Evolutionary conservation across 2,329 filamentous ascomycete genomes (phyloP).

Genomic region (Aspergillus udagawae): DNA sequence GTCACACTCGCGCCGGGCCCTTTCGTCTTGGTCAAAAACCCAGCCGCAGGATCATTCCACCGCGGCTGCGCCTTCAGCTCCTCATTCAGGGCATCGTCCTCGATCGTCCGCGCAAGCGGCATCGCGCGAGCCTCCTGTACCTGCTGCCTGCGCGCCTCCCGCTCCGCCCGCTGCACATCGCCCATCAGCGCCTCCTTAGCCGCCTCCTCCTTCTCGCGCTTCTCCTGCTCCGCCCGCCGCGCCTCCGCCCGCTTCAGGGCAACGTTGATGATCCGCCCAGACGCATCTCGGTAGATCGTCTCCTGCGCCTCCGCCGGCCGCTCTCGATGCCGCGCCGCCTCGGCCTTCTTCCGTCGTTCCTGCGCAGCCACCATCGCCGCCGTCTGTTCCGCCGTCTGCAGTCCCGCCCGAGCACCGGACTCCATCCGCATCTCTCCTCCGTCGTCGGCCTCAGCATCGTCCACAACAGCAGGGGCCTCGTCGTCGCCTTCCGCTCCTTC

Average conservation of each 20-base stretch:
- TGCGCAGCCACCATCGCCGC: slow-evolving; percentile 64
- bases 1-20: slow-evolving; percentile 42
- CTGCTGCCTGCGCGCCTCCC: slow-evolving; percentile 60
- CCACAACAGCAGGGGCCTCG: slow-evolving; percentile 43
- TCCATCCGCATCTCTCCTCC: slow-evolving; percentile 63
- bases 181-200: slow-evolving; percentile 72
- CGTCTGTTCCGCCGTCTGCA: slow-evolving; percentile 80
- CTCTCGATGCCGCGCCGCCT: slow-evolving; percentile 41
- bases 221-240: slow-evolving; percentile 71
- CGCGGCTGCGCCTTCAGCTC: slow-evolving; percentile 71
- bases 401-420: slow-evolving; percentile 78
- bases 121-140: slow-evolving; percentile 79
- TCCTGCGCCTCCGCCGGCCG: slow-evolving; percentile 56
- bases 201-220: slow-evolving; percentile 59
- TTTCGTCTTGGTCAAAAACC: slow-evolving; percentile 62
- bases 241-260: slow-evolving; percentile 86
- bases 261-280: slow-evolving; percentile 88
- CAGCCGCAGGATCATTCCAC: slow-evolving; percentile 93
- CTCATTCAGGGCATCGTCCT: slow-evolving; percentile 81
- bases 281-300: slow-evolving; percentile 93
- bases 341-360: slow-evolving; percentile 51
- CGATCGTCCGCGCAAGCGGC: slow-evolving; percentile 71
- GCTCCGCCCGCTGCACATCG: slow-evolving; percentile 73
- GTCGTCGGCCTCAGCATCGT: slow-evolving; percentile 37
- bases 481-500: slow-evolving; percentile 48